Evolutionary conservation across 169 alveolate genomes (phyloP).

Genomic region (Cryptosporidium ryanae): DNA sequence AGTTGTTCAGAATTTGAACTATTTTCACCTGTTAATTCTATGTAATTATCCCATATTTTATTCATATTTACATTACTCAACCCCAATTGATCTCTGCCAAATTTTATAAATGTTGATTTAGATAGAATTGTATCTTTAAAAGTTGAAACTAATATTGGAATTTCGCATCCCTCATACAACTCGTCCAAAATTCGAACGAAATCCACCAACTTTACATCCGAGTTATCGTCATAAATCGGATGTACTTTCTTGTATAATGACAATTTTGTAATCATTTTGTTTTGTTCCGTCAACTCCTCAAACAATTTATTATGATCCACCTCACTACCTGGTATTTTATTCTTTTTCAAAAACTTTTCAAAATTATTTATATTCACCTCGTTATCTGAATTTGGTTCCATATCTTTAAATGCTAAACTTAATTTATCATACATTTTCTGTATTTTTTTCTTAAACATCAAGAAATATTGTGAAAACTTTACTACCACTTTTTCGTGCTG

Average conservation of each 20-base stretch:
- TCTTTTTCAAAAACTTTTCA: constrained; percentile 3
- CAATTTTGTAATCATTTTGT: constrained; percentile 15
- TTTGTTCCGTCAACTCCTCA: constrained; percentile 39
- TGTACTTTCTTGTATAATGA: constrained; percentile 40
- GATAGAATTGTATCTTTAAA: background rate
- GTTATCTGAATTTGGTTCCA: constrained; percentile 44
- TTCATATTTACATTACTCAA: constrained; percentile 11
- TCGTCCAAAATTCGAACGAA: constrained; percentile 42
- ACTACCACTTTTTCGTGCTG: constrained; percentile 44
- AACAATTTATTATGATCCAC: constrained; percentile 43
- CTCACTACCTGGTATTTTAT: constrained; percentile 53
- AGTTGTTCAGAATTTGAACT: constrained; percentile 6
- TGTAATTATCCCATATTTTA: constrained; percentile 51
- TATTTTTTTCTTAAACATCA: constrained; percentile 49
- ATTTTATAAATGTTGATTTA: constrained; percentile 27
- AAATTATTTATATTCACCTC: constrained; percentile 21
- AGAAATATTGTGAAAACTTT: constrained; percentile 51
- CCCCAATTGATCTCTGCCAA: constrained; percentile 52
- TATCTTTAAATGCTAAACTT: constrained; percentile 12
- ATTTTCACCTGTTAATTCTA: background rate
- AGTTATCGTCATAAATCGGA: constrained; percentile 23
- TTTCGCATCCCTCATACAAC: constrained; percentile 55
- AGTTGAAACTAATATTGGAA: constrained; percentile 44
- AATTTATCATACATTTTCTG: constrained; percentile 3
- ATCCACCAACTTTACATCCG: constrained; percentile 27